These are phyloP conservation scores for Cymbopogon citratus DNA, from an alignment of 176 grass and related monocot species.

Conservation along the genomic window DNA sequence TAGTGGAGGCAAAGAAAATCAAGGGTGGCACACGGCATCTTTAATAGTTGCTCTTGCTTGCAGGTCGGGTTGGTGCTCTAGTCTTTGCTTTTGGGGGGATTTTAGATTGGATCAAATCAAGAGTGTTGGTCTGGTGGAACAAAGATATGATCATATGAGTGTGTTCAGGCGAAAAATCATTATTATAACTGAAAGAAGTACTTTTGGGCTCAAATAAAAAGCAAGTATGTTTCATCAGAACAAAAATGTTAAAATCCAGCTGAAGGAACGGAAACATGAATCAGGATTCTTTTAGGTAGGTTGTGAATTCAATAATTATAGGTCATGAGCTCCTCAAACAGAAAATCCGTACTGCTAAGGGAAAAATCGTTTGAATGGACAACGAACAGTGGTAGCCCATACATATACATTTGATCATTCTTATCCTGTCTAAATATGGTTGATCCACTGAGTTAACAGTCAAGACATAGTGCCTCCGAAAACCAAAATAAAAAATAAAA, in stretches of 20 bases:
- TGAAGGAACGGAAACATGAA: neutral
- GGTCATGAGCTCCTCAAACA: neutral
- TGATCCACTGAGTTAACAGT: neutral
- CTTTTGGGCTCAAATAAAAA: neutral
- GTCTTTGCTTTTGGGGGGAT: constrained; percentile 23
- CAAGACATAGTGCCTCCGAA: neutral
- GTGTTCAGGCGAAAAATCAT: neutral
- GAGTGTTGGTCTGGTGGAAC: neutral
- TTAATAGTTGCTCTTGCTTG: constrained; percentile 22
- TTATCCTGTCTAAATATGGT: neutral
- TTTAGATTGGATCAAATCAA: constrained; percentile 6
- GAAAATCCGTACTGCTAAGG: neutral
- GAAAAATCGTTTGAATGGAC: neutral
- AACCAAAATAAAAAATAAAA: neutral
- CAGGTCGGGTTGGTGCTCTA: constrained; percentile 13
- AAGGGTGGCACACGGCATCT: constrained; percentile 22
- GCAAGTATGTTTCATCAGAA: neutral
- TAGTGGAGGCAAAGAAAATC: constrained; percentile 34
- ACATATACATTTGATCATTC: neutral
- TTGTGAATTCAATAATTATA: neutral
- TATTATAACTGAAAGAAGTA: neutral
- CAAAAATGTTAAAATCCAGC: neutral
- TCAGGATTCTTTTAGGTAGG: neutral
- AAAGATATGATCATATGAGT: neutral
- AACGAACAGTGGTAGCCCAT: neutral